Base-by-base conservation (phyloP, 148 eudicot species). In the Amaranthus cruentus region DNA sequence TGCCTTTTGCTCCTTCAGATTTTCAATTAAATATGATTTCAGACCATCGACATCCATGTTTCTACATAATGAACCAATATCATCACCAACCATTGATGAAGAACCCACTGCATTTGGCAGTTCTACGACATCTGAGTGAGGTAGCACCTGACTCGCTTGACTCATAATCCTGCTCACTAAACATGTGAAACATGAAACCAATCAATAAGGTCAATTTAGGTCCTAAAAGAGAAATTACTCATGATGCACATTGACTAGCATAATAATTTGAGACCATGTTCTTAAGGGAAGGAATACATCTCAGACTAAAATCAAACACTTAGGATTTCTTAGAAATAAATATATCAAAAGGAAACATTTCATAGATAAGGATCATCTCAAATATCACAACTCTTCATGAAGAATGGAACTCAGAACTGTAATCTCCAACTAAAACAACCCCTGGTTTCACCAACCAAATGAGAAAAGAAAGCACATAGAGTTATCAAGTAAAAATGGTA, bases 11-110 rank as follows among this genome's bases (percentile, higher is more conserved):
- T 74, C 75, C 58, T 70, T 59, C 8, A 73, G 65, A 70, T 77
- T 75, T 49, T 69, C 65, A 28, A 74, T 65, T 8, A 81, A 63
- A 60, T 78, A 81, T 52, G 69, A 73, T 54, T 72, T 73, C 64
- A 81, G 15, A 47, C 84, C 78, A 14, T 58, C 55, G 4, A 42
- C 69, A 55, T 78, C 63, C 84, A 81, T 81, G 54, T 63, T 60
- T 73, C 48, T 77, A 75, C 78, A 81, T 53, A 74, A 58, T 4
- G 53, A 65, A 28, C 5, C 50, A 28, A 80, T 7, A 48, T 52
- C 63, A 65, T 7, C 51, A 50, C 62, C 9, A 44, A 9, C 64
- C 13, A n/a, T n/a, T 15, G 73, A 60, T 0, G 49, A 59, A 5
- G 68, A 44, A n/a, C 51, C 65, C 8, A 49, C 5, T 44, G 57